Percentiles rank a stretch among this genome's conserved stretches.
Evolutionary conservation across 1,139 yeast genomes (phyloP).

Genomic region (Magnusiomyces paraingens): DNA sequence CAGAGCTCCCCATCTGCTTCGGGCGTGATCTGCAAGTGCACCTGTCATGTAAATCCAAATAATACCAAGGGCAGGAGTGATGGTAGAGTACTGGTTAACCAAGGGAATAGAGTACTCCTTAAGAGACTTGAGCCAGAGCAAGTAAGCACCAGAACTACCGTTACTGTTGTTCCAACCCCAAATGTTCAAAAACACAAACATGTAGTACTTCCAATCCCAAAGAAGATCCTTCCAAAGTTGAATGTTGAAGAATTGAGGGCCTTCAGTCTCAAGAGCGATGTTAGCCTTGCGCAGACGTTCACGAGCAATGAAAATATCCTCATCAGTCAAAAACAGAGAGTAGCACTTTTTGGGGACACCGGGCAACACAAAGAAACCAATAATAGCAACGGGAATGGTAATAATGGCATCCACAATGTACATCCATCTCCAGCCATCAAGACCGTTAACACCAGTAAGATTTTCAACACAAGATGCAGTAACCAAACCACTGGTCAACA

Average conservation of each 20-base stretch:
- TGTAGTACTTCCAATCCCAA: constrained; percentile 46
- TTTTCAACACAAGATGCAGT: constrained; percentile 52
- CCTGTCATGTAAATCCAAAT: constrained; percentile 43
- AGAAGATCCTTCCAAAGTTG: constrained; percentile 43
- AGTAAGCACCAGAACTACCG: constrained; percentile 46
- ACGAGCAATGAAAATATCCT: constrained; percentile 58
- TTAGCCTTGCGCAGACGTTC: constrained; percentile 32
- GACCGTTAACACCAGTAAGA: constrained; percentile 43
- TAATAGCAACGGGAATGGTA: constrained; percentile 54
- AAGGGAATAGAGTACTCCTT: constrained; percentile 36
- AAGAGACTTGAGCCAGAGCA: constrained; percentile 47
- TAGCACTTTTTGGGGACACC: constrained; percentile 53
- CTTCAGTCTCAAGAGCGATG: constrained; percentile 7
- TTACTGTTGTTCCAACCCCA: constrained; percentile 59
- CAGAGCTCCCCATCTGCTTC: constrained; percentile 53
- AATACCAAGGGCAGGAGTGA: constrained; percentile 49
- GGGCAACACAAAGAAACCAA: constrained; percentile 58
- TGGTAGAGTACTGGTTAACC: constrained; percentile 40
- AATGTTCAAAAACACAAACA: constrained; percentile 40
- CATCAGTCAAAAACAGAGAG: constrained; percentile 52
- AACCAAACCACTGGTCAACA: constrained; percentile 55
- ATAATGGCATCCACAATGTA: constrained; percentile 61
- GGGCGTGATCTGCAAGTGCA: constrained; percentile 45
- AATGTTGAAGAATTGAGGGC: constrained; percentile 20
- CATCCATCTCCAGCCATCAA: constrained; percentile 68